Percentiles rank a stretch among this genome's conserved stretches.
Evolutionary conservation across 2,329 filamentous ascomycete genomes (phyloP).

Genomic region (Aspergillus calidoustus): DNA sequence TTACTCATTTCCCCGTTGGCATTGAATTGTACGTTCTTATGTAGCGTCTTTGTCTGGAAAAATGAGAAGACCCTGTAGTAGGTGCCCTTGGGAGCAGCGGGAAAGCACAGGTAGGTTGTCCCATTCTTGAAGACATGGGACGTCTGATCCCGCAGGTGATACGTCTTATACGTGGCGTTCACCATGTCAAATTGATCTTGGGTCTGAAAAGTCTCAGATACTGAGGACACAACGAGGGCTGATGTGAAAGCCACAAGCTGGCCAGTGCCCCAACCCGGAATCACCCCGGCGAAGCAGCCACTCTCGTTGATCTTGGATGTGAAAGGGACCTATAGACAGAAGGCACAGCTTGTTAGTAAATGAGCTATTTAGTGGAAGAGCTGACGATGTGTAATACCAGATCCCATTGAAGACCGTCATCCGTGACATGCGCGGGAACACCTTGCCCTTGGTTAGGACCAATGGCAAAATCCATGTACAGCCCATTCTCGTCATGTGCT

Average conservation of each 20-base stretch:
- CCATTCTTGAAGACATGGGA: too few species aligned
- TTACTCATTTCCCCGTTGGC: not conserved
- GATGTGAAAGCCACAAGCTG: not conserved
- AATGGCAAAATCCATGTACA: constrained; percentile 53
- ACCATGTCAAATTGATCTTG: not conserved
- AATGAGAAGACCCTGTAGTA: not conserved
- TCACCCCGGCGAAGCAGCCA: not conserved
- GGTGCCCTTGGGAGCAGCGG: not conserved
- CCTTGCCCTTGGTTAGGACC: constrained; percentile 56
- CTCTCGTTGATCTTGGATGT: not conserved
- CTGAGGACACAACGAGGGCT: not conserved
- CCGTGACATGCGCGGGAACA: constrained; percentile 43
- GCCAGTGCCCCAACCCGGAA: constrained; percentile 12
- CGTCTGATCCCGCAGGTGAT: too few species aligned
- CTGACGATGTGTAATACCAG: not conserved
- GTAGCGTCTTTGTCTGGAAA: not conserved
- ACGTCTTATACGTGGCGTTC: not conserved
- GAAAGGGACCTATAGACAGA: not conserved
- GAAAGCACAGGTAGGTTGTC: too few species aligned
- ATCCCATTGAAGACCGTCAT: constrained; percentile 33
- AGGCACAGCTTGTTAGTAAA: too few species aligned
- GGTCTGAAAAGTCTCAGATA: not conserved
- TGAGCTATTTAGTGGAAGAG: not conserved
- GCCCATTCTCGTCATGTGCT: constrained; percentile 32
- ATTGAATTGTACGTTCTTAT: not conserved